Base-by-base conservation (phyloP, 371 early-diverging fungal genomes). In the Chytridium lagenaria region DNA sequence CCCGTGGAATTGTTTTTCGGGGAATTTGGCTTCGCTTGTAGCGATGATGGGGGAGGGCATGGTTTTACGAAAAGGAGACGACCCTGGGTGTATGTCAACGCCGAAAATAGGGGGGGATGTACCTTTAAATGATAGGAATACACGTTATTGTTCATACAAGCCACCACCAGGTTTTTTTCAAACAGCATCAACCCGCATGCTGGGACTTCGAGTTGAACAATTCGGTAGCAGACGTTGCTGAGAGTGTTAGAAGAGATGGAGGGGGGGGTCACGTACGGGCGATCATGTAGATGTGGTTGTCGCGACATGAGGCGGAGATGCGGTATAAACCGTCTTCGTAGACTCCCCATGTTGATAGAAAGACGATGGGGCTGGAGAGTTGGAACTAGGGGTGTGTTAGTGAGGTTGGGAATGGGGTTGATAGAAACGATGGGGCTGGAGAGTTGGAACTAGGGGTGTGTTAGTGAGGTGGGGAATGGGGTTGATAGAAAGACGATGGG, bases 241-340 rank as follows among this genome's bases (percentile, higher is more conserved):
- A 28, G 0, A 44, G 10, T n/a, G n/a, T n/a, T n/a, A 66, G n/a
- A 10, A 5, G 40, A n/a, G n/a, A 26, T 5, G 23, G 34, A 61
- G 38, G 40, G 28, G 2, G 22, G n/a, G n/a, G n/a, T n/a, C 44
- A 44, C 44, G 44, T 38, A 73, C 68, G 59, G 57, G 68, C 40
- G 1, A 69, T 22, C 30, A 68, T 0, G 31, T 51, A 61, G 22
- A 74, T 39, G 26, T 38, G 23, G 1, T 40, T 38, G 37, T 64
- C 74, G 16, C 68, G 19, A 1, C 69, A 50, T 26, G 44, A 40
- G n/a, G 69, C 69, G 2, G 52, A 63, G 26, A 74, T 39, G 5
- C 23, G 15, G 33, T 40, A 59, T 7, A 22, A 38, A 0, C 50
- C 63, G n/a, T 50, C 26, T 36, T 73, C 73, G 44, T 69, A 74